A percentile compares a stretch with the other conserved stretches of the same genome.
These are phyloP conservation scores for Ensete ventricosum DNA, from an alignment of 176 grass and related monocot species.

Conservation along the genomic window DNA sequence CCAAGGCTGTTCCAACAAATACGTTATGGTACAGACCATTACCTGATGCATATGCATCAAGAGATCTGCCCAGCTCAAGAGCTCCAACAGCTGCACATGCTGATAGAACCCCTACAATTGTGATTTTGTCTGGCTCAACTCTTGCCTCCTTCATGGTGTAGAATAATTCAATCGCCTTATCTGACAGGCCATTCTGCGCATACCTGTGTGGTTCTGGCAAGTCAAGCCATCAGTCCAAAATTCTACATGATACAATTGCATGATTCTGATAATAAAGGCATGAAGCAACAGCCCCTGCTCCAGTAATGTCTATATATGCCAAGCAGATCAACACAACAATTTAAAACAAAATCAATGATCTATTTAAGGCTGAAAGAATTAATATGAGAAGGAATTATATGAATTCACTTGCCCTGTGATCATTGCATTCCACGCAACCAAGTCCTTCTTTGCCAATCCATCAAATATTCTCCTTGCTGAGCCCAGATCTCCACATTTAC, in stretches of 20 bases:
- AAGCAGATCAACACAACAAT: neutral
- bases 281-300: neutral
- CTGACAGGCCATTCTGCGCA: slow-evolving; percentile 71
- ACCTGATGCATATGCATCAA: slow-evolving; percentile 43
- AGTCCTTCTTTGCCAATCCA: slow-evolving; percentile 35
- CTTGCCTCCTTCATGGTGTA: slow-evolving; percentile 45
- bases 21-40: slow-evolving; percentile 55
- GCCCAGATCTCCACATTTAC: slow-evolving; percentile 51
- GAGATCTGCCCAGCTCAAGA: slow-evolving; percentile 48
- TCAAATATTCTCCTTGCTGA: slow-evolving; percentile 54
- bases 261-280: neutral
- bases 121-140: slow-evolving; percentile 55
- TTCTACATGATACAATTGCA: neutral
- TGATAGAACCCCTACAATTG: slow-evolving; percentile 65
- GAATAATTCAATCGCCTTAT: slow-evolving; percentile 78
- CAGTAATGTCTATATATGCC: neutral
- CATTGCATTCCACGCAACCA: slow-evolving; percentile 69
- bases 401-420: slow-evolving; percentile 58
- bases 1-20: slow-evolving; percentile 68
- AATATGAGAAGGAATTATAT: neutral
- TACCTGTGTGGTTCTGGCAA: slow-evolving; percentile 45
- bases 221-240: neutral
- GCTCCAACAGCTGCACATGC: slow-evolving; percentile 68
- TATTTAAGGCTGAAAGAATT: neutral
- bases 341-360: neutral